Base-by-base conservation (phyloP, 495 filamentous ascomycete species). In the Tuber umbilicatum region DNA sequence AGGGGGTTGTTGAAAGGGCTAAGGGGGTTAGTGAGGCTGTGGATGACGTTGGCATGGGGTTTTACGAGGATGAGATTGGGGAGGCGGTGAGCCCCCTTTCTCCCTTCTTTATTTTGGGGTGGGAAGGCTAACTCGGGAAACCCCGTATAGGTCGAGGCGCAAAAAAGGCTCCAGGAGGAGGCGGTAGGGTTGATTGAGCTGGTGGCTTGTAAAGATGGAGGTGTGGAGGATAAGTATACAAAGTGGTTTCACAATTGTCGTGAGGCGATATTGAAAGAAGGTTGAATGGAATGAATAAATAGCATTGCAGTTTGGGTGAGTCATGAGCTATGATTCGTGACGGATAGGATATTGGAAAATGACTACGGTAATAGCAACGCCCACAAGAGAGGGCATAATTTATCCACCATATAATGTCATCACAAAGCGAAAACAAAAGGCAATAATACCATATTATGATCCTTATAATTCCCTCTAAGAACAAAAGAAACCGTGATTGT, bases 1-100 rank as follows among this genome's bases (percentile, higher is more conserved):
- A 81, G 71, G 68, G 47, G 35, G 76, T 81, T 40, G 80, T 68
- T 37, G 70, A 74, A 6, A 50, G 74, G 23, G 79, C 38, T 27
- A 81, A 79, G 71, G 43, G 73, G 45, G 35, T 81, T 38, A 72
- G 68, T n/a, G 72, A 71, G 37, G 68, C 76, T 21, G 80, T 71
- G 42, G 80, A 81, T 73, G 80, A 81, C 73, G 60, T 81, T 69
- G 79, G 80, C 31, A 81, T 81, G 76, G 80, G 79, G 38, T 81
- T 79, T 67, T 81, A 81, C 72, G 80, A 81, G 69, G 79, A 76
- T 68, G 74, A 75, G 73, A 55, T 64, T 31, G 70, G 76, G 21
- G 80, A 81, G 45, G 76, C 73, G 68, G 79, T 81, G 72, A 72
- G 75, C 7, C 16, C 16, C 17, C 21, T 60, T 16, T 17, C 45